A percentile compares a stretch with the other conserved stretches of the same genome.
phyloP scores from a whole-genome alignment of 2,329 filamentous ascomycete species.

The Didymella segeticola region DNA sequence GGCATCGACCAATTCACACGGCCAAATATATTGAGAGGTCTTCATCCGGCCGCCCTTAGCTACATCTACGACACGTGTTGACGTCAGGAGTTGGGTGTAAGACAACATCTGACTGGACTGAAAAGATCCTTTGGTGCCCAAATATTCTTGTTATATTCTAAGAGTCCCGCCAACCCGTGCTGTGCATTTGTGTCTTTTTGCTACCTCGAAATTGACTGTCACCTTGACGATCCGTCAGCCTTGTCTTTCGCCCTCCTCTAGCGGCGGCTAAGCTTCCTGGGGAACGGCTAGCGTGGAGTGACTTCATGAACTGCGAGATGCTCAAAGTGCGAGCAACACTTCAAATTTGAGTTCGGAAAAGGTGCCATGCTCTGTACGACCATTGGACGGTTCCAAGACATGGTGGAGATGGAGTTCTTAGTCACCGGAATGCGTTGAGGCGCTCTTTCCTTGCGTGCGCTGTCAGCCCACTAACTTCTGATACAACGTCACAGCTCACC shows the following conservation, averaged over 20 bases:
- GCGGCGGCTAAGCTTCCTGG: slow-evolving; percentile 41
- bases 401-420: neutral
- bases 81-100: slow-evolving; percentile 12
- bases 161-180: neutral
- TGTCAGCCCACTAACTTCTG: slow-evolving; percentile 35
- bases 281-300: slow-evolving; percentile 29
- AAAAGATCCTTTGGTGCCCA: neutral
- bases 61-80: slow-evolving; percentile 13
- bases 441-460: slow-evolving; percentile 12
- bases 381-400: neutral
- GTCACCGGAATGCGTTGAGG: slow-evolving; percentile 14
- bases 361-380: neutral
- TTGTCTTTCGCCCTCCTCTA: slow-evolving; percentile 26
- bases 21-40: neutral
- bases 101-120: neutral
- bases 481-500: slow-evolving; percentile 36
- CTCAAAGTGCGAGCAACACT: slow-evolving; percentile 20
- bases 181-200: neutral
- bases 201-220: neutral
- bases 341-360: neutral
- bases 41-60: neutral
- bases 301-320: slow-evolving; percentile 15
- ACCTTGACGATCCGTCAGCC: neutral
- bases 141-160: neutral
- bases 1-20: too few species aligned